Evolutionary conservation across 73 alveolate genomes (phyloP).

Genomic region (Symbiodinium pilosum): DNA sequence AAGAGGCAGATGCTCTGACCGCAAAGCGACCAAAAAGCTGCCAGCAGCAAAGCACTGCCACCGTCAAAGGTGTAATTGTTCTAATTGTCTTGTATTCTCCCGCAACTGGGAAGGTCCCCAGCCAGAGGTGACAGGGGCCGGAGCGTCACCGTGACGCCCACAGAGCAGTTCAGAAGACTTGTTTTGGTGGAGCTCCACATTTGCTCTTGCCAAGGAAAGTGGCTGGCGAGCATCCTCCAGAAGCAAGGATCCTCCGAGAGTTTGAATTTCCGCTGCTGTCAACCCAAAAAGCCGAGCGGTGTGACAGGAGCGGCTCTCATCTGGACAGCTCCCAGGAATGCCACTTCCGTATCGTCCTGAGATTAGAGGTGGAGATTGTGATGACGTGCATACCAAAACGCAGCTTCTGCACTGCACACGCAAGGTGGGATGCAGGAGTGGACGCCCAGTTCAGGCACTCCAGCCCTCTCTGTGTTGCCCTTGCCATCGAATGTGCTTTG

Average conservation of each 20-base stretch:
- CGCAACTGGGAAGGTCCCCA: neutral
- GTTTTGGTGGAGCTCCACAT: neutral
- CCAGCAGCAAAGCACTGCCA: too few species aligned
- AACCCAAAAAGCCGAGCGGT: too few species aligned
- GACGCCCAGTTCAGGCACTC: neutral
- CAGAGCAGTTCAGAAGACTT: neutral
- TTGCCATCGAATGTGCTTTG: neutral
- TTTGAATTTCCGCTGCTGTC: too few species aligned
- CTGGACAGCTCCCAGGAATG: constrained; percentile 10
- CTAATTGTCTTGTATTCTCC: neutral
- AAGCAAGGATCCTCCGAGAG: neutral
- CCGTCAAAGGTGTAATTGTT: too few species aligned
- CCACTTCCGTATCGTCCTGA: neutral
- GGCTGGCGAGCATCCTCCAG: constrained; percentile 9
- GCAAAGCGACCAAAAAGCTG: neutral
- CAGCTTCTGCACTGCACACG: neutral
- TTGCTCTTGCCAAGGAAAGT: neutral
- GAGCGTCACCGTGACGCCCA: neutral
- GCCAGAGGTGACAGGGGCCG: neutral
- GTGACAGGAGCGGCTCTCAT: neutral
- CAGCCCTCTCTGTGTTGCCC: neutral
- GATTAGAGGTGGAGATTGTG: too few species aligned
- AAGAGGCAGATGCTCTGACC: neutral
- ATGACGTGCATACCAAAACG: too few species aligned
- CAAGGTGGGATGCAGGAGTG: neutral